These are phyloP conservation scores for Globomyces pollinis-pini DNA, from an alignment of 192 early-diverging fungal species.

Conservation along the genomic window DNA sequence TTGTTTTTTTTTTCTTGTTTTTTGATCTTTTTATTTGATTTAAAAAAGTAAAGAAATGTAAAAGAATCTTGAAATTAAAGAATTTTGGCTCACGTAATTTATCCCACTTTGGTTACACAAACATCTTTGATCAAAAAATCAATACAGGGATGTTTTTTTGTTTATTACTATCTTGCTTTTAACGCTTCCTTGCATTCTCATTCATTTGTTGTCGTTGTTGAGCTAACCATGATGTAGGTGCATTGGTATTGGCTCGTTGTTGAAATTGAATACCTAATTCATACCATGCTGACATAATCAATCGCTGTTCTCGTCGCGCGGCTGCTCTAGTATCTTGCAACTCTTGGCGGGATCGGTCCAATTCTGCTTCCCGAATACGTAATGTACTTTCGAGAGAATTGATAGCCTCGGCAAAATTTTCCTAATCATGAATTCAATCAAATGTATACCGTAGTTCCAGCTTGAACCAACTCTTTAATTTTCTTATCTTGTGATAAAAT, in stretches of 20 bases:
- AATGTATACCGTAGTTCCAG: neutral
- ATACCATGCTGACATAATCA: conserved; percentile 80
- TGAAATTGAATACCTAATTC: conserved; percentile 44
- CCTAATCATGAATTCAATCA: no score
- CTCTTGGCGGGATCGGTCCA: conserved; percentile 43
- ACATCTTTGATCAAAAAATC: no score
- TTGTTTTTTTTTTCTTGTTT: no score
- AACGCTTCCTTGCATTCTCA: no score
- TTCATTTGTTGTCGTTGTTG: conserved; percentile 50
- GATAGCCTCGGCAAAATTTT: conserved; percentile 42
- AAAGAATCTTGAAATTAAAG: no score
- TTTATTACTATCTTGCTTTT: no score
- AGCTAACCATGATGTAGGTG: conserved; percentile 62
- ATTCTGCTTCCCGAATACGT: conserved; percentile 28
- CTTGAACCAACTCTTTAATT: conserved; percentile 24
- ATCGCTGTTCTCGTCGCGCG: conserved; percentile 65
- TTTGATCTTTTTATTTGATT: no score
- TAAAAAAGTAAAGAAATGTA: no score
- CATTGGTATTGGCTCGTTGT: conserved; percentile 7
- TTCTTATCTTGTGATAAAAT: conserved; percentile 39
- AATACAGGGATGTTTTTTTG: no score
- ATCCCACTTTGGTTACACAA: no score
- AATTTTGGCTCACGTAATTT: no score
- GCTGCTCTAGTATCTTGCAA: conserved; percentile 64
- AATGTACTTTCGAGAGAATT: conserved; percentile 22